phyloP scores from a whole-genome alignment of 345 rosid genomes.

The Adansonia digitata region DNA sequence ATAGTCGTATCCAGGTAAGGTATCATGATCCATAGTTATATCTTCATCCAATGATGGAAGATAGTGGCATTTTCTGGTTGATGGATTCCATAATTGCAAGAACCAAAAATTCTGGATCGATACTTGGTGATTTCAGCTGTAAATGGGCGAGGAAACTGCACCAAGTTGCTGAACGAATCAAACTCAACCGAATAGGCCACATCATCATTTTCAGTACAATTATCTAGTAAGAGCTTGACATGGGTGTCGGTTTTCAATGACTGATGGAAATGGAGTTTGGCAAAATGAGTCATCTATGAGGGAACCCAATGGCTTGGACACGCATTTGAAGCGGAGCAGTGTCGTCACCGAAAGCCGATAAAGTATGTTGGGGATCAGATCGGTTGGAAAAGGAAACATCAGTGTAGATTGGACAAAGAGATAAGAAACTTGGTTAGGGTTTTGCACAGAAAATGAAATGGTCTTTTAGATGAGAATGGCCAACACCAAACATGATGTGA shows the following conservation, averaged over 20 bases:
- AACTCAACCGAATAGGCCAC: background rate
- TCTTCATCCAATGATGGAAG: background rate
- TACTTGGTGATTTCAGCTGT: background rate
- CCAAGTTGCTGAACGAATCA: background rate
- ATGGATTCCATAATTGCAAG: conserved; percentile 7
- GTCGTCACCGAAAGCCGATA: background rate
- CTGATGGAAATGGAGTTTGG: background rate
- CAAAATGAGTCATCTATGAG: background rate
- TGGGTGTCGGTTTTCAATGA: conserved; percentile 1
- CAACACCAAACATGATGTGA: background rate
- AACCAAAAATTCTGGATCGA: background rate
- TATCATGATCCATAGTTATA: conserved; percentile 2
- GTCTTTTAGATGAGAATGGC: background rate
- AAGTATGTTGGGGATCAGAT: background rate
- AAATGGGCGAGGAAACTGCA: background rate
- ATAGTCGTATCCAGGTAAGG: background rate
- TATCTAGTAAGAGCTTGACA: background rate
- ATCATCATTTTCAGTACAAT: background rate
- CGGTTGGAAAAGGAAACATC: background rate
- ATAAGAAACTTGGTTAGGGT: background rate
- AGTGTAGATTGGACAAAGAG: background rate
- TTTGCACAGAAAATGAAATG: background rate
- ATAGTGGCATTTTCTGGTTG: background rate
- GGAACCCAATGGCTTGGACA: conserved; percentile 5
- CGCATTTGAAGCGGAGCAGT: background rate